Evolutionary conservation across 2,329 filamentous ascomycete genomes (phyloP).

Genomic region (Ophiognomonia clavigignenti-juglandacearum): DNA sequence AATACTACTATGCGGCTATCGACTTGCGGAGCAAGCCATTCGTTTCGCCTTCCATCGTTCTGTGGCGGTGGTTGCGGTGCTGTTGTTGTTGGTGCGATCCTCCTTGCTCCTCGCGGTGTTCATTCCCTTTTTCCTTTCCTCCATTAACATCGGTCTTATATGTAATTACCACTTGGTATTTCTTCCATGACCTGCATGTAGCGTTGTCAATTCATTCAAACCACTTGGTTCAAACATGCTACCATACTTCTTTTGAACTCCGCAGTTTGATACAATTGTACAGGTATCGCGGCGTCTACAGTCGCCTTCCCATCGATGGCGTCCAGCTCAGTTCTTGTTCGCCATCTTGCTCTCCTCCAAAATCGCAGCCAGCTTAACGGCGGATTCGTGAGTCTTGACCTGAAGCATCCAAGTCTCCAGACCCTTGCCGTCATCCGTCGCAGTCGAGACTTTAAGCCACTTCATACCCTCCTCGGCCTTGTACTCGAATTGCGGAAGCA

Average conservation of each 20-base stretch:
- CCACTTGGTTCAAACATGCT: conserved; percentile 13
- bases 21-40: background rate
- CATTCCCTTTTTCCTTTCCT: too few species aligned
- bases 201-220: conserved; percentile 6
- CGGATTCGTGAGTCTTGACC: conserved; percentile 60
- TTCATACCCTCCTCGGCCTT: conserved; percentile 49
- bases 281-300: too few species aligned
- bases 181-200: background rate
- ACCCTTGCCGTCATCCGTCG: conserved; percentile 52
- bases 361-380: conserved; percentile 46
- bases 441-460: conserved; percentile 54
- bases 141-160: too few species aligned
- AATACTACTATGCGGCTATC: background rate
- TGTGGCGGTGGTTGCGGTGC: too few species aligned
- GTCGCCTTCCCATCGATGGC: background rate
- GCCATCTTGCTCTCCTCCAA: conserved; percentile 51
- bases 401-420: conserved; percentile 68
- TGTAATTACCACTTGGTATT: conserved; percentile 14
- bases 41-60: too few species aligned
- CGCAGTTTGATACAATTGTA: background rate
- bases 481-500: conserved; percentile 61
- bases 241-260: conserved; percentile 1
- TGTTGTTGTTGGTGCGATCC: too few species aligned
- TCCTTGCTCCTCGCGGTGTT: too few species aligned
- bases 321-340: conserved; percentile 43